phyloP scores from a whole-genome alignment of 2,329 filamentous ascomycete species.

The Ceratocystis smalleyi region DNA sequence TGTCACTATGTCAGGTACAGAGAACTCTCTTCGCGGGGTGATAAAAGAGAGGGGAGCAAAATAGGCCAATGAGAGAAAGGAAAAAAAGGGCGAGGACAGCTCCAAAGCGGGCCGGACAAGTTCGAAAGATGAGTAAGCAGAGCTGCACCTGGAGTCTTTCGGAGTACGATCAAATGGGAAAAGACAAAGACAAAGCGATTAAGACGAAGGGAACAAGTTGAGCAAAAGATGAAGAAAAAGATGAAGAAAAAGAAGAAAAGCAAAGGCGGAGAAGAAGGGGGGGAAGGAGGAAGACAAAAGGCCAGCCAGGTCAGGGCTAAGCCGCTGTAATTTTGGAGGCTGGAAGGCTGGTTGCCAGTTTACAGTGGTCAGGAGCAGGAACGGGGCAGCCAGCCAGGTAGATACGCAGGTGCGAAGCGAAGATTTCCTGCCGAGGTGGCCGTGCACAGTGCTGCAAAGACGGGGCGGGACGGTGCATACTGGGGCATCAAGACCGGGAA shows the following conservation, averaged over 20 bases:
- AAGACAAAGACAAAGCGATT: slow-evolving; percentile 17
- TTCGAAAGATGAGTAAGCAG: slow-evolving; percentile 6
- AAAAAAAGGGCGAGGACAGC: neutral
- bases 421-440: neutral
- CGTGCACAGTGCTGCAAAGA: neutral
- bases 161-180: slow-evolving; percentile 15
- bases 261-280: neutral
- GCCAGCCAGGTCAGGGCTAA: neutral
- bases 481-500: neutral
- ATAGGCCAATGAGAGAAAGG: slow-evolving; percentile 15
- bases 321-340: slow-evolving; percentile 6
- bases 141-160: neutral
- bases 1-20: neutral
- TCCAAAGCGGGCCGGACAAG: neutral
- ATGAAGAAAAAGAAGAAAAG: slow-evolving; percentile 11
- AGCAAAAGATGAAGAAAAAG: slow-evolving; percentile 9
- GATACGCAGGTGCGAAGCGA: neutral
- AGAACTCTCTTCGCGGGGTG: neutral
- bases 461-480: neutral
- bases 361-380: neutral
- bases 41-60: slow-evolving; percentile 18
- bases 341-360: neutral
- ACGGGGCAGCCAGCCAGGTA: neutral
- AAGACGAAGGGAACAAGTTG: neutral
- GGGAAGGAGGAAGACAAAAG: slow-evolving; percentile 14